Evolutionary conservation across 129 eudicot genomes (phyloP).

Genomic region (Flaveria robusta): DNA sequence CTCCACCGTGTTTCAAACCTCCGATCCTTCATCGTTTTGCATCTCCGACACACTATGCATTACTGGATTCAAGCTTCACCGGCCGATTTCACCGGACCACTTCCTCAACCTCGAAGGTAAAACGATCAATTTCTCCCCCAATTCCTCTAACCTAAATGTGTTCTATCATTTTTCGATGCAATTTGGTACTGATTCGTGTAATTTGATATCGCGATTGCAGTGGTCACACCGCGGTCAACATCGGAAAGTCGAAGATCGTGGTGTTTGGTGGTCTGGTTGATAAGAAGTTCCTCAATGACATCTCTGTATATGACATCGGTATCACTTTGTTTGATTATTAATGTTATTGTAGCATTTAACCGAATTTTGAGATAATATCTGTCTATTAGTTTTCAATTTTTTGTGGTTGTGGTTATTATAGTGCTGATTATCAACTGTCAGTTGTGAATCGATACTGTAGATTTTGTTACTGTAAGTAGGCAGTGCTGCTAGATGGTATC

Average conservation of each 20-base stretch:
- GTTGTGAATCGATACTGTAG: too few species aligned
- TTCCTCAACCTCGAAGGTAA: conserved; percentile 90
- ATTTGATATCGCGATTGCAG: conserved; percentile 42
- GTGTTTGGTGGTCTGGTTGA: conserved; percentile 87
- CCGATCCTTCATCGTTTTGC: too few species aligned
- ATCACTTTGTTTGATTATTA: conserved; percentile 4
- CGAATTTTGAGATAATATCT: neutral
- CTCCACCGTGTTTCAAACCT: too few species aligned
- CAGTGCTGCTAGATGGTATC: neutral
- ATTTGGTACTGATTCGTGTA: neutral
- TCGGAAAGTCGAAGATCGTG: conserved; percentile 84
- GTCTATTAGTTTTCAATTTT: neutral
- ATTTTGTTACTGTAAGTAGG: neutral
- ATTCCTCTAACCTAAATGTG: neutral
- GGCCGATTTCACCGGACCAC: conserved; percentile 72
- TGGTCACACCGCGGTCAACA: conserved; percentile 92
- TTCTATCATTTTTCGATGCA: neutral
- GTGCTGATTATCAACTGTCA: too few species aligned
- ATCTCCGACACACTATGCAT: conserved; percentile 41
- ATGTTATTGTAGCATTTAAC: conserved; percentile 12
- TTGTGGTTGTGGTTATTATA: neutral
- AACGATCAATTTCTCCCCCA: conserved; percentile 6
- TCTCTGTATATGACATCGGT: conserved; percentile 87
- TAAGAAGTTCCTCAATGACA: conserved; percentile 76
- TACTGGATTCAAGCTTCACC: conserved; percentile 88